Evolutionary conservation across 805 yeast species (phyloP).

Genomic region (Kodamaea kaohsiungensis): DNA sequence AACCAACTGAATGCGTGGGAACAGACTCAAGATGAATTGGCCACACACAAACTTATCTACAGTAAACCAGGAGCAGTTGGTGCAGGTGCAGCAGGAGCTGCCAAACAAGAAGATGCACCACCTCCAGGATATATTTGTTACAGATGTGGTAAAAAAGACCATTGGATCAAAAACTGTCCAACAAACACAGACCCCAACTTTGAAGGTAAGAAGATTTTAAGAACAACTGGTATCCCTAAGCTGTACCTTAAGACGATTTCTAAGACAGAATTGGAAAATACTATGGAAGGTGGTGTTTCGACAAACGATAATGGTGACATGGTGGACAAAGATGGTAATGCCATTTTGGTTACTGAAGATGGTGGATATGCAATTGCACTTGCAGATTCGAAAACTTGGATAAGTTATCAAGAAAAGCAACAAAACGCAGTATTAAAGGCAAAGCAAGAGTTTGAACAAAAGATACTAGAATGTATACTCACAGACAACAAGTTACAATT

Average conservation of each 20-base stretch:
- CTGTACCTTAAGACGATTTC: slow-evolving; percentile 85
- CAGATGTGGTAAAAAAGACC: slow-evolving; percentile 91
- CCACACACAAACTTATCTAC: slow-evolving; percentile 78
- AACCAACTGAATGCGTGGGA: slow-evolving; percentile 95
- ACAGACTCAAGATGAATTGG: slow-evolving; percentile 87
- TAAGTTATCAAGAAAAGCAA: slow-evolving; percentile 72
- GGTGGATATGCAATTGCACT: slow-evolving; percentile 96
- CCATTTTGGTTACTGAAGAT: slow-evolving; percentile 85
- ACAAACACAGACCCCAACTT: slow-evolving; percentile 89
- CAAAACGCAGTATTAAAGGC: slow-evolving; percentile 48
- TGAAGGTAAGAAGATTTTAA: slow-evolving; percentile 86
- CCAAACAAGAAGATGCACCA: slow-evolving; percentile 66
- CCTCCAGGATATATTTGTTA: slow-evolving; percentile 97
- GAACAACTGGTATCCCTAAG: slow-evolving; percentile 97
- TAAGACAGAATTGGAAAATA: slow-evolving; percentile 64
- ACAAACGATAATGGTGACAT: slow-evolving; percentile 45
- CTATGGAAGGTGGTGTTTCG: slow-evolving; percentile 40
- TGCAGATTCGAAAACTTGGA: slow-evolving; percentile 93
- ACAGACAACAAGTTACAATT: slow-evolving; percentile 43
- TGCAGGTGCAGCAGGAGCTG: neutral
- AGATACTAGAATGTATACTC: slow-evolving; percentile 30
- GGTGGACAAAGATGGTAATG: slow-evolving; percentile 48
- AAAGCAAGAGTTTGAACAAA: slow-evolving; percentile 52
- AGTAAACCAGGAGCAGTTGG: slow-evolving; percentile 37
- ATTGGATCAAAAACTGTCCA: slow-evolving; percentile 96